Evolutionary conservation across 2,329 filamentous ascomycete species (phyloP), one percentile per base, ranked within the genome.

Genomic region (Fusarium falciforme): DNA sequence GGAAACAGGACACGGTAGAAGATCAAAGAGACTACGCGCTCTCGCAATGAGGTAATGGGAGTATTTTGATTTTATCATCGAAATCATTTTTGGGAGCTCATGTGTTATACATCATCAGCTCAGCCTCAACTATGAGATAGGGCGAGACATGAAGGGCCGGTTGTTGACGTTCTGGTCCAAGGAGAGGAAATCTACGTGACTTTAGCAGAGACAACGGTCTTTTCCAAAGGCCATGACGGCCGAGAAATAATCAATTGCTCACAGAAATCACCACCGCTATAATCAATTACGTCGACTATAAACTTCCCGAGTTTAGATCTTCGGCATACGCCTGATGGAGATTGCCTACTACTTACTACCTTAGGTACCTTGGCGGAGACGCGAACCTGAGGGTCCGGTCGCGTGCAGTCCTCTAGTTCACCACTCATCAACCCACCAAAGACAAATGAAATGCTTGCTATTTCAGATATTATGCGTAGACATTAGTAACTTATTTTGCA

Each of bases 21-120:
- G 72, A 63, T 72, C 76, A 5, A 83, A 82, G 70, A 76, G 80
- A 61, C 73, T 79, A 31, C 78, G 79, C 17, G 80, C 76, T 60
- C 62, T 61, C 20, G 64, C 70, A 31, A 73, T 52, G 47, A 36
- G 52, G 20, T 54, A 33, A 66, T 55, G 38, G 6, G 38, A 7
- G 5, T 25, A 3, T 5, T 25, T 4, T 7, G 54, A 4, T 0
- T 22, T 29, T 25, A 16, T 7, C 29, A 11, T 12, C 4, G 5
- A 22, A 1, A 35, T 58, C 6, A 33, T 8, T 29, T n/a, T 31
- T 5, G 9, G 14, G 25, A 49, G 17, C 16, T 12, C 16, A 29
- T 11, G 5, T n/a, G 25, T n/a, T 52, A 10, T 52, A 44, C 6
- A 44, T 29, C 7, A 17, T 25, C 5, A 17, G 5, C 3, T 27